Conservation (phyloP, 805 yeast genomes). For the Candida cerambycidarum region DNA sequence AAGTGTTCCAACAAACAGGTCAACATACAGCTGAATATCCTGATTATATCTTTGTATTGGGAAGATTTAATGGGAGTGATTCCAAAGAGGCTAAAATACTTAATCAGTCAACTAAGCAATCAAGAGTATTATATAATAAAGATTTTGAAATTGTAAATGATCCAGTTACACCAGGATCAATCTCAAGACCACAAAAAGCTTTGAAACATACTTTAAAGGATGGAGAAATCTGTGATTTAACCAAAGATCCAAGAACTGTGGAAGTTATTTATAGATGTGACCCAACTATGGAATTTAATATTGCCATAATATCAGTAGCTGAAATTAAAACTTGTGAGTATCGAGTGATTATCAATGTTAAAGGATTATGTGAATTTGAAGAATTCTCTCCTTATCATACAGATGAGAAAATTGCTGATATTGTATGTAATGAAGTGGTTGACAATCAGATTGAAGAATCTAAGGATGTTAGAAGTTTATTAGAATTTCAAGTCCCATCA, state of each 20-base stretch:
- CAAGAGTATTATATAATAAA: slow-evolving; percentile 16
- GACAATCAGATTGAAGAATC: slow-evolving; percentile 6
- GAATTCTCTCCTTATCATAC: slow-evolving; percentile 29
- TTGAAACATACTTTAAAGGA: slow-evolving; percentile 35
- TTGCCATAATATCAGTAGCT: slow-evolving; percentile 37
- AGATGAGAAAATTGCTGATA: slow-evolving; percentile 25
- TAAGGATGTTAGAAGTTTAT: neutral
- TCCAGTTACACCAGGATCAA: slow-evolving; percentile 15
- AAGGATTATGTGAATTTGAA: slow-evolving; percentile 45
- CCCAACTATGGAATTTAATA: slow-evolving; percentile 19
- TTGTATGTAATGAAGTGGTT: slow-evolving; percentile 25
- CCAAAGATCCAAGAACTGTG: slow-evolving; percentile 49
- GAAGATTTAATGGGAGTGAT: slow-evolving; percentile 30
- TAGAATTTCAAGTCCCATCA: slow-evolving; percentile 22
- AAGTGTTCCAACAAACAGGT: slow-evolving; percentile 22
- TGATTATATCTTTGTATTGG: slow-evolving; percentile 33
- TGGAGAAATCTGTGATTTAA: slow-evolving; percentile 64
- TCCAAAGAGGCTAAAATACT: slow-evolving; percentile 15
- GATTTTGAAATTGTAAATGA: slow-evolving; percentile 29
- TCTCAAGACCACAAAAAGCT: slow-evolving; percentile 23
- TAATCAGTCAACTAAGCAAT: slow-evolving; percentile 23
- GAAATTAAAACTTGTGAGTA: slow-evolving; percentile 63
- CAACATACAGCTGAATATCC: slow-evolving; percentile 34
- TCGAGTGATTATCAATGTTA: slow-evolving; percentile 49
- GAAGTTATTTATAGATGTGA: slow-evolving; percentile 62